Conservation (phyloP, 2,329 filamentous ascomycete genomes). For the Podosphaera xanthii region DNA sequence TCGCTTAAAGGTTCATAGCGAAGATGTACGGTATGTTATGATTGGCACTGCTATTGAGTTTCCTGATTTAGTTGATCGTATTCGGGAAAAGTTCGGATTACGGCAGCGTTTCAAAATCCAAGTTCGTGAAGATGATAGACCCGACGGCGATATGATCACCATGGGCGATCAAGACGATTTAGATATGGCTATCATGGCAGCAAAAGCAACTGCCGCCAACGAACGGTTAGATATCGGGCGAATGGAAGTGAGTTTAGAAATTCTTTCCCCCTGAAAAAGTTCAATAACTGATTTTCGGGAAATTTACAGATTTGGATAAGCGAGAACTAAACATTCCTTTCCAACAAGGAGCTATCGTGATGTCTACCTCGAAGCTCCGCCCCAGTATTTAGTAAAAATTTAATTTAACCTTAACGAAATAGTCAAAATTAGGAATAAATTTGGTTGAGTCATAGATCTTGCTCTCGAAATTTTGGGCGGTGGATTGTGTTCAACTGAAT, state of each 20-base stretch:
- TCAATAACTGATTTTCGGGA: not conserved
- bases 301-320: not conserved
- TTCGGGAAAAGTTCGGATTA: slow-evolving; percentile 72
- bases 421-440: too few relatives aligned
- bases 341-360: too few relatives aligned
- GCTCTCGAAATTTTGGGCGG: too few relatives aligned
- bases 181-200: slow-evolving; percentile 58
- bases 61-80: slow-evolving; percentile 51
- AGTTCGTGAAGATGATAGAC: slow-evolving; percentile 55
- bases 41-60: slow-evolving; percentile 52
- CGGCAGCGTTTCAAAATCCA: slow-evolving; percentile 68
- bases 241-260: slow-evolving; percentile 57
- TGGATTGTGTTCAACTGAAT: too few relatives aligned
- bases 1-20: slow-evolving; percentile 74
- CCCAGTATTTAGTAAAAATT: too few relatives aligned
- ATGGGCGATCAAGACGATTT: slow-evolving; percentile 92
- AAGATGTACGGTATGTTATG: slow-evolving; percentile 86
- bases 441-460: too few relatives aligned
- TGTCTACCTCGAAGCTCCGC: too few relatives aligned
- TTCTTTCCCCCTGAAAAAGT: not conserved
- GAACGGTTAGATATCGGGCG: slow-evolving; percentile 69
- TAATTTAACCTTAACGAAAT: too few relatives aligned
- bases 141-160: slow-evolving; percentile 77
- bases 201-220: slow-evolving; percentile 44
- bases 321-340: not conserved